phyloP scores from a whole-genome alignment of 768 basidiomycete genomes.

The Boletus barrowsii region DNA sequence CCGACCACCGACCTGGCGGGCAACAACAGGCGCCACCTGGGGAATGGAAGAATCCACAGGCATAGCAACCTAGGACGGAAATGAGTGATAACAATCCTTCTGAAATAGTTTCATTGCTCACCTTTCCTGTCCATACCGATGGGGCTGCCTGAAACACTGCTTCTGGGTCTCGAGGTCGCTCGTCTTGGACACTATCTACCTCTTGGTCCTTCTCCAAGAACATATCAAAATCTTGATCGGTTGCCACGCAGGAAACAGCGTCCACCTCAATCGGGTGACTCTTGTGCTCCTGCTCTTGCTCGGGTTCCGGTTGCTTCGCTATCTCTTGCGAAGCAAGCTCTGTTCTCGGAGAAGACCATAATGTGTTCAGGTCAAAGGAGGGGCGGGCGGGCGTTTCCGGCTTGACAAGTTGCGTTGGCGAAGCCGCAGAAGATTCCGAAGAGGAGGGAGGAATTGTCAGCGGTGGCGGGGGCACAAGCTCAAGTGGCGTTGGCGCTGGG shows the following conservation, averaged over 20 bases:
- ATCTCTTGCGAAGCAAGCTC: constrained; percentile 22
- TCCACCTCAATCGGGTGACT: constrained; percentile 47
- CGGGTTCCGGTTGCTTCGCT: constrained; percentile 26
- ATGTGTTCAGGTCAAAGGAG: constrained; percentile 69
- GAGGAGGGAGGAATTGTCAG: constrained; percentile 49
- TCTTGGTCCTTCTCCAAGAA: constrained; percentile 64
- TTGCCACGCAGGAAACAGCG: constrained; percentile 39
- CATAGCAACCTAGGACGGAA: constrained; percentile 62
- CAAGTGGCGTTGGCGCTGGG: constrained; percentile 9
- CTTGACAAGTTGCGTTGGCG: constrained; percentile 29
- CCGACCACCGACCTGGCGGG: constrained; percentile 80
- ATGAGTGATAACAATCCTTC: constrained; percentile 8
- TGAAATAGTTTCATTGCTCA: constrained; percentile 32
- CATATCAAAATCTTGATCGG: constrained; percentile 86
- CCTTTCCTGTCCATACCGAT: constrained; percentile 74
- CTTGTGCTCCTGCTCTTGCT: constrained; percentile 34
- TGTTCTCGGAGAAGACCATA: constrained; percentile 60
- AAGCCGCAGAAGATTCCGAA: constrained; percentile 23
- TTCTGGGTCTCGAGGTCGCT: constrained; percentile 40
- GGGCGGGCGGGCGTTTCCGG: constrained; percentile 43
- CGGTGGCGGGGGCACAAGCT: constrained; percentile 29
- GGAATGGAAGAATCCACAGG: constrained; percentile 70
- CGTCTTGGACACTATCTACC: constrained; percentile 21
- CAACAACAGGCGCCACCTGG: constrained; percentile 63
- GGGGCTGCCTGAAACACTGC: constrained; percentile 54